phyloP scores from a whole-genome alignment of 208 protist species.

The Trypanosoma theileri region DNA sequence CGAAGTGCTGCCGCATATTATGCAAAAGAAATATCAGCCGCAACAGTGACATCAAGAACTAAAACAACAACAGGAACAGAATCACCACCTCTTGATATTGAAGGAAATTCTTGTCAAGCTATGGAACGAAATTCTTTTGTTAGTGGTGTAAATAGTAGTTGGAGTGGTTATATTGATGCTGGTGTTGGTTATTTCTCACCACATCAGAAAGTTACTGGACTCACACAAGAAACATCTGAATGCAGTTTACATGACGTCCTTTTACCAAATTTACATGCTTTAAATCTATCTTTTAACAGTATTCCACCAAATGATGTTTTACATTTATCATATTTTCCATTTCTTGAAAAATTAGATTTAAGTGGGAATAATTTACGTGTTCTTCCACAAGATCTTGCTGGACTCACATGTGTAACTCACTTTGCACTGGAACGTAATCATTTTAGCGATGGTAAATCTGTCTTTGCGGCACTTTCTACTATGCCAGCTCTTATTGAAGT shows the following conservation, averaged over 20 bases:
- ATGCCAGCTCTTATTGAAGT: slow-evolving; percentile 83
- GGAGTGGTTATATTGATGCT: not conserved
- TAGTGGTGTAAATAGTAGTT: not conserved
- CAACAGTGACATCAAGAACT: not conserved
- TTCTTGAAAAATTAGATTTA: slow-evolving; percentile 77
- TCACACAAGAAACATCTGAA: not conserved
- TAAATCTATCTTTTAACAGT: slow-evolving; percentile 87
- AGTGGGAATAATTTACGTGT: slow-evolving; percentile 75
- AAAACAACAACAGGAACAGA: not conserved
- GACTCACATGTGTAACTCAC: slow-evolving; percentile 74
- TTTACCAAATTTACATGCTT: slow-evolving; percentile 48
- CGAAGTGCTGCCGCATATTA: slow-evolving; percentile 28
- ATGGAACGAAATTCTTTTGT: not conserved
- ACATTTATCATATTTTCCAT: slow-evolving; percentile 60
- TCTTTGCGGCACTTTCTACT: slow-evolving; percentile 74
- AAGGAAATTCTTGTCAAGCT: not conserved
- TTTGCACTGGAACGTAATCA: slow-evolving; percentile 81
- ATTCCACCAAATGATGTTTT: slow-evolving; percentile 59
- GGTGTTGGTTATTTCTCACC: slow-evolving; percentile 10
- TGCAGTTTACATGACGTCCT: slow-evolving; percentile 45
- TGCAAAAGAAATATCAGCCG: slow-evolving; percentile 8
- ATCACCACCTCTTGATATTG: too few relatives aligned
- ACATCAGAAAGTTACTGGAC: slow-evolving; percentile 11
- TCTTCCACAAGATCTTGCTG: slow-evolving; percentile 70
- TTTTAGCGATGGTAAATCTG: slow-evolving; percentile 38